Percentiles rank a stretch among this genome's conserved stretches.
phyloP scores from a whole-genome alignment of 768 basidiomycete genomes.

The Russula griseocarnosa region DNA sequence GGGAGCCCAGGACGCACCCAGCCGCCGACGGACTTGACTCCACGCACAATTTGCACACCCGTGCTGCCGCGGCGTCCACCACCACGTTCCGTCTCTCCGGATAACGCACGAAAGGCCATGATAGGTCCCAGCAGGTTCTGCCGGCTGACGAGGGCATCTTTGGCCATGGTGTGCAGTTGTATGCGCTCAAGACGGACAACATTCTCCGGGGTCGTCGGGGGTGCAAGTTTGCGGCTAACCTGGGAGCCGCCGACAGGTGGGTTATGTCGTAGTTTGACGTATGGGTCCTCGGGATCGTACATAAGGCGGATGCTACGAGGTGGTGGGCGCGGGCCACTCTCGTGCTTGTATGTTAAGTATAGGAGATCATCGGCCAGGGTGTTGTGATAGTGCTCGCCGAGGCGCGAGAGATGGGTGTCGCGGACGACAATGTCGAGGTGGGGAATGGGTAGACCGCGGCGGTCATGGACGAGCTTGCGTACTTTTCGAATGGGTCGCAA shows the following conservation, averaged over 20 bases:
- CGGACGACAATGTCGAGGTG: slow-evolving; percentile 62
- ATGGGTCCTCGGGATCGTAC: slow-evolving; percentile 77
- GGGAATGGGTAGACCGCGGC: slow-evolving; percentile 65
- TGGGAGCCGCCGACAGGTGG: slow-evolving; percentile 67
- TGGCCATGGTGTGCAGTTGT: slow-evolving; percentile 80
- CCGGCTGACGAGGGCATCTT: slow-evolving; percentile 70
- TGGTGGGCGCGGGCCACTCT: slow-evolving; percentile 49
- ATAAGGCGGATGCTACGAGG: slow-evolving; percentile 58
- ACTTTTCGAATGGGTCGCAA: slow-evolving; percentile 18
- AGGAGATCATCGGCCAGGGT: slow-evolving; percentile 84
- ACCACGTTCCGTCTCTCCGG: slow-evolving; percentile 72
- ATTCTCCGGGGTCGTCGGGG: slow-evolving; percentile 61
- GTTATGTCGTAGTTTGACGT: slow-evolving; percentile 73
- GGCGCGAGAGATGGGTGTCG: slow-evolving; percentile 67
- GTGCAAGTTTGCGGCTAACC: slow-evolving; percentile 62
- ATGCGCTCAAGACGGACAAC: slow-evolving; percentile 78
- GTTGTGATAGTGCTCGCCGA: slow-evolving; percentile 77
- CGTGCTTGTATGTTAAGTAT: slow-evolving; percentile 92
- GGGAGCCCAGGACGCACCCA: slow-evolving; percentile 86
- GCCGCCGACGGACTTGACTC: slow-evolving; percentile 65
- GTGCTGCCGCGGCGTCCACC: slow-evolving; percentile 64
- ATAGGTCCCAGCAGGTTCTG: slow-evolving; percentile 75
- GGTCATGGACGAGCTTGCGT: slow-evolving; percentile 42
- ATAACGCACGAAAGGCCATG: slow-evolving; percentile 82
- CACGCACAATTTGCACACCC: slow-evolving; percentile 75